Base-by-base conservation (phyloP, 345 rosid species). In the Toxicodendron radicans region DNA sequence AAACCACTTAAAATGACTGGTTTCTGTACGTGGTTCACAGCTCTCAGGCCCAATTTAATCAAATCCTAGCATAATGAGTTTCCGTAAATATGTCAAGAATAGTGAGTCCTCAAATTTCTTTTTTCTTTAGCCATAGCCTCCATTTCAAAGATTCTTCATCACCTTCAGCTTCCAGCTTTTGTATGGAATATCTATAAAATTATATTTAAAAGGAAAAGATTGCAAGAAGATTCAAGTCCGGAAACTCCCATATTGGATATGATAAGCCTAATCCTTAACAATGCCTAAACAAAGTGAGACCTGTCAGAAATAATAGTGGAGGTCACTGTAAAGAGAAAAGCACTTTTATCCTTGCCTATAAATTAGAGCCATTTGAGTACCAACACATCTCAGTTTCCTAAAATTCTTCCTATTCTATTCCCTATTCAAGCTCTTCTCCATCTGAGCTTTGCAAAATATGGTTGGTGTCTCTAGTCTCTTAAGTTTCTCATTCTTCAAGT, bases 251-350 rank as follows among this genome's bases (percentile, higher is more conserved):
- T 35, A 59, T 23, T 72, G 14, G 49, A 48, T 53, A n/a, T 32
- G 60, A 35, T 60, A 53, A n/a, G 7, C 43, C 49, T 12, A 45
- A 57, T 56, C 46, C 32, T 16, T 46, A 46, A 51, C 9, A 41
- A 41, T 41, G 17, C 52, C 46, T 7, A 56, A 46, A 27, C 68
- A 14, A 66, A 8, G 16, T 45, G 7, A 57, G 24, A 38, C 13
- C 46, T 61, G 3, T 68, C 62, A 61, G 53, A 30, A 68, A 48
- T 66, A 64, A 5, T 66, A 52, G 69, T 21, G 74, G 70, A 32
- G 57, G 76, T 78, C 73, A 62, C 38, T 77, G 20, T 78, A 41
- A 30, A 45, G 45, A 7, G 66, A 2, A 21, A n/a, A 35, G 24
- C 21, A 61, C 58, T 27, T 7, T 41, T 21, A n/a, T 16, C 38